Percentiles rank a stretch among this genome's conserved stretches.
Conservation (phyloP, 1,284 basidiomycete species). For the Prillingera fragicola region DNA sequence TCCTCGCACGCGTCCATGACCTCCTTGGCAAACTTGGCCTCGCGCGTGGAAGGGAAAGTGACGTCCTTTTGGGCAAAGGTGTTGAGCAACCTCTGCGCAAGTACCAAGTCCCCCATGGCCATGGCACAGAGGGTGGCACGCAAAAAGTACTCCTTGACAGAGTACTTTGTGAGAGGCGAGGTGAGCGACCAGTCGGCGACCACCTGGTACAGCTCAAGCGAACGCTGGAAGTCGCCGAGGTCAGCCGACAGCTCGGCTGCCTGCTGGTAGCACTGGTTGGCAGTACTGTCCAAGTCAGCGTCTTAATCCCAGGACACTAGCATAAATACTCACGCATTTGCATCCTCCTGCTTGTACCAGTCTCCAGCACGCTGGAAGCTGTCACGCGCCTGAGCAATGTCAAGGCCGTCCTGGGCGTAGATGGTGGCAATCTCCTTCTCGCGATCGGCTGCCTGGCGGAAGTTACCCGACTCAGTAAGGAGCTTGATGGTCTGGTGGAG, state of each 20-base stretch:
- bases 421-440: constrained; percentile 96
- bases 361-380: constrained; percentile 90
- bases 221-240: constrained; percentile 74
- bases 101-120: constrained; percentile 80
- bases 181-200: constrained; percentile 81
- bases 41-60: constrained; percentile 76
- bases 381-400: constrained; percentile 62
- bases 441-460: constrained; percentile 94
- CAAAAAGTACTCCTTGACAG: constrained; percentile 97
- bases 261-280: constrained; percentile 91
- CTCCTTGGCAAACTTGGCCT: constrained; percentile 75
- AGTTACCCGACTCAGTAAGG: constrained; percentile 78
- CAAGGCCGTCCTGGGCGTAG: constrained; percentile 62
- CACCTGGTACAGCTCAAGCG: constrained; percentile 82
- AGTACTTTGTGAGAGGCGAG: constrained; percentile 90
- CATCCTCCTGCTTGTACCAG: constrained; percentile 96
- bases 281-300: constrained; percentile 60
- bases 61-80: constrained; percentile 69
- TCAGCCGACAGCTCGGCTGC: constrained; percentile 92
- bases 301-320: neutral
- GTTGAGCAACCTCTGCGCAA: constrained; percentile 68
- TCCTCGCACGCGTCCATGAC: constrained; percentile 73
- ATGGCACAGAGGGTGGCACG: constrained; percentile 81
- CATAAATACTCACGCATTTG: constrained; percentile 69
- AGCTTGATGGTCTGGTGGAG: constrained; percentile 77